phyloP scores from a whole-genome alignment of 2,329 filamentous ascomycete genomes.

The Fusarium udum region DNA sequence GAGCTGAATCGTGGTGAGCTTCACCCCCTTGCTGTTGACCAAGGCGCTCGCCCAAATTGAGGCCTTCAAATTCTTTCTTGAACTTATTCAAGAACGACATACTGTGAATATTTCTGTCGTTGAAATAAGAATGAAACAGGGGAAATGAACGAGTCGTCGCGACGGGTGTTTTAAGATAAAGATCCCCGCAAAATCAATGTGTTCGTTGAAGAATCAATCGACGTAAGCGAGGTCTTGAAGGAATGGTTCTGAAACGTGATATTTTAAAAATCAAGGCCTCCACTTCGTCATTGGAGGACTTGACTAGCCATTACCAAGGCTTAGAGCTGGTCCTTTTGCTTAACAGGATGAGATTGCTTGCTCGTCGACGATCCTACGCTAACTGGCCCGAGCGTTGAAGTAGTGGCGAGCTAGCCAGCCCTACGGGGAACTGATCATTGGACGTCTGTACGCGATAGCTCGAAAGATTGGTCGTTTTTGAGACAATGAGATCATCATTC shows the following conservation, averaged over 20 bases:
- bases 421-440: not conserved
- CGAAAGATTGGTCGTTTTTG: not conserved
- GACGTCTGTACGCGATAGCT: not conserved
- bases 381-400: not conserved
- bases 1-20: not conserved
- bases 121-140: accelerated
- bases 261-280: not conserved
- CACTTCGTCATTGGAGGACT: not conserved
- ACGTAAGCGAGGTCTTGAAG: not conserved
- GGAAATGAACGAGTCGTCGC: too few species aligned
- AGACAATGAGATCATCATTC: not conserved
- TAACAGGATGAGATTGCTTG: not conserved
- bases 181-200: not conserved
- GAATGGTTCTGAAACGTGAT: not conserved
- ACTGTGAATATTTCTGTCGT: accelerated
- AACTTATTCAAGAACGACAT: constrained; percentile 33
- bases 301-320: not conserved
- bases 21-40: constrained; percentile 2
- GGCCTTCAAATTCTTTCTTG: constrained; percentile 28
- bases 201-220: not conserved
- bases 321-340: not conserved
- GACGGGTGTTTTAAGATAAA: not conserved
- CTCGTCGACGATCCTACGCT: not conserved
- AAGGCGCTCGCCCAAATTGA: constrained; percentile 9
- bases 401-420: not conserved